Evolutionary conservation across 1,284 basidiomycete genomes (phyloP).

Genomic region (Leccinum pachyderme): DNA sequence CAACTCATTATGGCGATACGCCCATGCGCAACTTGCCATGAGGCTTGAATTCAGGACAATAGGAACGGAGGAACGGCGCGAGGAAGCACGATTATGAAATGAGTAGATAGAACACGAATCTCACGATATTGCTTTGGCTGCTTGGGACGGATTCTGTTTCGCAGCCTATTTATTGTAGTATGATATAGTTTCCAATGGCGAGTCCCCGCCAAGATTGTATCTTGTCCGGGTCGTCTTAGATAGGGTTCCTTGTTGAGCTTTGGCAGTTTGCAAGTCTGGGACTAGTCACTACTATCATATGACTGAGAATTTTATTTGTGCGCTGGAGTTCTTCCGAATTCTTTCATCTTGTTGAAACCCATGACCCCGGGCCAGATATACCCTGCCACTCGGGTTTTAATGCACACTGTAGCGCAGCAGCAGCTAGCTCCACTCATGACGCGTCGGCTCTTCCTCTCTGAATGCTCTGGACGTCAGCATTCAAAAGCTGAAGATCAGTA

Average conservation of each 20-base stretch:
- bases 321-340: too few relatives aligned
- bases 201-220: neutral
- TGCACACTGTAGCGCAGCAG: neutral
- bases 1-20: constrained; percentile 29
- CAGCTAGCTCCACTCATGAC: neutral
- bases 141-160: constrained; percentile 10
- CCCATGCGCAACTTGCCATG: constrained; percentile 32
- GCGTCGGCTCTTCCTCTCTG: neutral
- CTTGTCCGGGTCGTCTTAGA: constrained; percentile 1
- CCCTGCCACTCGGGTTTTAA: too few relatives aligned
- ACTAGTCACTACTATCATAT: neutral
- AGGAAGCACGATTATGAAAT: neutral
- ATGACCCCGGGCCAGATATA: too few relatives aligned
- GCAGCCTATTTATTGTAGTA: constrained; percentile 25
- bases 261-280: neutral
- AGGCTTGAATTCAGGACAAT: constrained; percentile 20
- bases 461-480: neutral
- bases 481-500: neutral
- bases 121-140: neutral
- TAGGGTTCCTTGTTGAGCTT: neutral
- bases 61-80: neutral
- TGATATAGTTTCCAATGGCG: constrained; percentile 15
- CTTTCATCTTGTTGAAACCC: too few relatives aligned
- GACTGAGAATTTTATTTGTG: neutral
- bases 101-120: constrained; percentile 5